phyloP scores from a whole-genome alignment of 306 rosid genomes.

The Alnus rubra region DNA sequence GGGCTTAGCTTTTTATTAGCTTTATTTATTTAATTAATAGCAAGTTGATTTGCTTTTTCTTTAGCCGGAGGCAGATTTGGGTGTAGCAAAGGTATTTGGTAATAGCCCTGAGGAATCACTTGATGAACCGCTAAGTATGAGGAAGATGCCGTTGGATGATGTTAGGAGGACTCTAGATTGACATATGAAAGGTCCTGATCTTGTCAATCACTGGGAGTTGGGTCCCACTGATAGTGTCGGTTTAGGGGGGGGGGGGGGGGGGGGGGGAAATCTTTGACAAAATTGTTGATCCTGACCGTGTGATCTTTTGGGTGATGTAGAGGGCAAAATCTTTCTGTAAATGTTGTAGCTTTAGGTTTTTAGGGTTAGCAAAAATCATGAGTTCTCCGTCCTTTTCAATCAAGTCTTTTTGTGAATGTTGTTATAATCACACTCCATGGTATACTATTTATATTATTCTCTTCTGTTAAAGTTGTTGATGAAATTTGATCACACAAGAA shows the following conservation, averaged over 20 bases:
- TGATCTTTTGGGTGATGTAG: conserved; percentile 5
- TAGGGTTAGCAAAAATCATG: neutral
- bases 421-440: no score
- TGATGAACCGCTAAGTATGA: conserved; percentile 16
- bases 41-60: neutral
- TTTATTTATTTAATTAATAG: neutral
- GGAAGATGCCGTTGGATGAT: conserved; percentile 1
- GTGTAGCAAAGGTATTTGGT: conserved; percentile 15
- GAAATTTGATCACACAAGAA: no score
- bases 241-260: no score
- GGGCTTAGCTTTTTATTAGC: conserved; percentile 13
- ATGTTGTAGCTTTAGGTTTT: neutral
- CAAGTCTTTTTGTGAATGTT: no score
- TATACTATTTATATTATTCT: no score
- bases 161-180: neutral
- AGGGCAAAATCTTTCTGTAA: neutral
- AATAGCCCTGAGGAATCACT: conserved; percentile 34
- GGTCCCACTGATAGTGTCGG: neutral
- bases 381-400: neutral
- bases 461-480: no score
- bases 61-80: neutral
- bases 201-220: conserved; percentile 9
- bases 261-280: conserved; percentile 6
- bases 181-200: conserved; percentile 20
- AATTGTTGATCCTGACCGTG: conserved; percentile 2